Percentiles rank a stretch among this genome's conserved stretches.
These are phyloP conservation scores for Epichloe gansuensis DNA, from an alignment of 2,329 filamentous ascomycete genomes.

Conservation along the genomic window DNA sequence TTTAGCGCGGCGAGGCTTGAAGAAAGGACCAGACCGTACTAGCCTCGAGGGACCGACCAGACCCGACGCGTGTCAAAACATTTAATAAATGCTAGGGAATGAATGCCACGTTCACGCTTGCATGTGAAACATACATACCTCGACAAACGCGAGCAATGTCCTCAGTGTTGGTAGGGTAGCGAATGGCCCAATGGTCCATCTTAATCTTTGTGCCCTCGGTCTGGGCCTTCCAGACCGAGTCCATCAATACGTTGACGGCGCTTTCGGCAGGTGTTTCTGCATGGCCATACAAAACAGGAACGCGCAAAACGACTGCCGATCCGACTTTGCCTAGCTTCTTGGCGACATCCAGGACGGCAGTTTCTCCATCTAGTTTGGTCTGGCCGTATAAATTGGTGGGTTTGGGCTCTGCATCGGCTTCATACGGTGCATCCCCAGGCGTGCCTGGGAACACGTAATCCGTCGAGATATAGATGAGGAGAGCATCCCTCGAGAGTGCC, in stretches of 20 bases:
- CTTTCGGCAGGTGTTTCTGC: slow-evolving; percentile 60
- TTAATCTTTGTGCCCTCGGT: slow-evolving; percentile 47
- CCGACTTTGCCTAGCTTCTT: slow-evolving; percentile 34
- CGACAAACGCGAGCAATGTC: slow-evolving; percentile 70
- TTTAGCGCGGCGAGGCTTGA: neutral
- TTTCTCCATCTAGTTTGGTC: slow-evolving; percentile 47
- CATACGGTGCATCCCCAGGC: slow-evolving; percentile 74
- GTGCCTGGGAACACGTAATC: slow-evolving; percentile 68
- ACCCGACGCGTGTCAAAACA: neutral
- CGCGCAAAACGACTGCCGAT: slow-evolving; percentile 57
- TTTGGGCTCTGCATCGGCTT: slow-evolving; percentile 44
- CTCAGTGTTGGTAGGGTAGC: slow-evolving; percentile 81
- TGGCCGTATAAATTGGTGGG: slow-evolving; percentile 67
- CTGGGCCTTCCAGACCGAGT: slow-evolving; percentile 62
- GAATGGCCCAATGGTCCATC: slow-evolving; percentile 77
- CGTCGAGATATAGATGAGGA: slow-evolving; percentile 69
- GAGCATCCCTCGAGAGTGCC: slow-evolving; percentile 46
- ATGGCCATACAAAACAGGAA: slow-evolving; percentile 77
- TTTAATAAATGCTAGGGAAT: neutral
- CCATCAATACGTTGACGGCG: slow-evolving; percentile 71
- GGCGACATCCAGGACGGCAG: slow-evolving; percentile 52
- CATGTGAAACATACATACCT: slow-evolving; percentile 29
- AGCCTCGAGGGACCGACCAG: neutral
- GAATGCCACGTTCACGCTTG: neutral
- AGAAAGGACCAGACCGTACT: neutral